Base-by-base conservation (phyloP, 108 stramenopile genomes). In the Cyclotella atomus region DNA sequence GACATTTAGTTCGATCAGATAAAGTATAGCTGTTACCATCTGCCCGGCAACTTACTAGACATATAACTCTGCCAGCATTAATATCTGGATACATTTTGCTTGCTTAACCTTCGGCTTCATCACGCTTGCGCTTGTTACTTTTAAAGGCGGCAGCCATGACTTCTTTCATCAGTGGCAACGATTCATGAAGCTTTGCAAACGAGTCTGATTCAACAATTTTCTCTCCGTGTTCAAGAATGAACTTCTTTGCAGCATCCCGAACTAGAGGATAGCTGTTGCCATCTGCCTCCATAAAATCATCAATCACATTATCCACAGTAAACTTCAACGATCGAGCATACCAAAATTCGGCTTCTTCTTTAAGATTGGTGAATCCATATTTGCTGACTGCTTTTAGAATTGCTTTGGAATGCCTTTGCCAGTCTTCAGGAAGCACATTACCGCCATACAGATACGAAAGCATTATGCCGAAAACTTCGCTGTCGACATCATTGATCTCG, bases 231-330 rank as follows among this genome's bases (percentile, higher is more conserved):
- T 27, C 0, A 9, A 9, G 30, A 16, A 34, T 34, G 33, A 59
- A 59, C 8, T 59, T 19, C 57, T 15, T 59, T 29, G 57, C 9
- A 17, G 57, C 57, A 15, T 59, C 29, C 19, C 24, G n/a, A 28
- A 59, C 2, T 0, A 59, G 57, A 0, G 57, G 0, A 7, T 17
- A 32, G 20, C 24, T 19, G 16, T 59, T 30, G 12, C 32, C 57
- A 59, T 59, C 57, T 27, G 57, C 28, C 2, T 29, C 2, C 1
- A 32, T 8, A 15, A 59, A 14, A 0, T 16, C 15, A 17, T 59
- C 57, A 16, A 59, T 32, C 30, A 33, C 33, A 59, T 59, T 59
- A 16, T 59, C 30, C 1, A 59, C 33, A 3, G 57, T 59, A 32
- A 59, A 17, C 30, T 29, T 59, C 7, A 59, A 19, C 16, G n/a